Conservation (phyloP, 2,329 filamentous ascomycete genomes). For the Emergomyces africanus region DNA sequence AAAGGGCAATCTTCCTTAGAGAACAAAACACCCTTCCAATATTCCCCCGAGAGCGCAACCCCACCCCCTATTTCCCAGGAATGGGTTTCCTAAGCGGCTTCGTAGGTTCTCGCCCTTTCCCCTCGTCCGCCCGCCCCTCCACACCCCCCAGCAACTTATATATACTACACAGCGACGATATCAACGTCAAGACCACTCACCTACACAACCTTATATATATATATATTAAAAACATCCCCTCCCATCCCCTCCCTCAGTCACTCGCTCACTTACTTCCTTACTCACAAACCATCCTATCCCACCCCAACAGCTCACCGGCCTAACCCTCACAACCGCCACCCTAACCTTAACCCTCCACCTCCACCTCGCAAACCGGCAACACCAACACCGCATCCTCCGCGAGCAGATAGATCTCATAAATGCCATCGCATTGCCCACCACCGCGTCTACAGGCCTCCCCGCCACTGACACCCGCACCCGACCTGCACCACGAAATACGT, state of each 20-base stretch:
- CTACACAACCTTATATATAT: background rate
- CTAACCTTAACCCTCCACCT: slow-evolving; percentile 60
- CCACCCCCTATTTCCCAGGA: slow-evolving; percentile 5
- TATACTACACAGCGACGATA: background rate
- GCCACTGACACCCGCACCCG: background rate
- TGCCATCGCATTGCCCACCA: slow-evolving; percentile 20
- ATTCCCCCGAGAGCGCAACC: background rate
- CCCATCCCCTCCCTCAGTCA: background rate
- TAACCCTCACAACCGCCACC: slow-evolving; percentile 60
- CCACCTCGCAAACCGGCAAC: slow-evolving; percentile 53
- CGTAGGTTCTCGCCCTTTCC: slow-evolving; percentile 38
- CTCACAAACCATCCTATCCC: background rate
- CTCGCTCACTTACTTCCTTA: background rate
- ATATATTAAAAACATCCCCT: background rate
- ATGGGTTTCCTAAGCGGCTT: slow-evolving; percentile 69
- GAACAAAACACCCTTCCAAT: background rate
- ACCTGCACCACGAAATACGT: background rate
- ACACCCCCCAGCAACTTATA: no score
- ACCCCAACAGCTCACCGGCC: slow-evolving; percentile 51
- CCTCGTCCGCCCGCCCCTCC: slow-evolving; percentile 2
- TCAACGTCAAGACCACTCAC: background rate
- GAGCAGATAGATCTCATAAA: slow-evolving; percentile 32
- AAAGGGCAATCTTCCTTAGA: background rate
- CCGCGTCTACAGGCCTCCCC: background rate
- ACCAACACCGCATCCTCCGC: slow-evolving; percentile 32